These are phyloP conservation scores for Aspergillus diversus DNA, from an alignment of 495 filamentous ascomycete species.

Conservation along the genomic window DNA sequence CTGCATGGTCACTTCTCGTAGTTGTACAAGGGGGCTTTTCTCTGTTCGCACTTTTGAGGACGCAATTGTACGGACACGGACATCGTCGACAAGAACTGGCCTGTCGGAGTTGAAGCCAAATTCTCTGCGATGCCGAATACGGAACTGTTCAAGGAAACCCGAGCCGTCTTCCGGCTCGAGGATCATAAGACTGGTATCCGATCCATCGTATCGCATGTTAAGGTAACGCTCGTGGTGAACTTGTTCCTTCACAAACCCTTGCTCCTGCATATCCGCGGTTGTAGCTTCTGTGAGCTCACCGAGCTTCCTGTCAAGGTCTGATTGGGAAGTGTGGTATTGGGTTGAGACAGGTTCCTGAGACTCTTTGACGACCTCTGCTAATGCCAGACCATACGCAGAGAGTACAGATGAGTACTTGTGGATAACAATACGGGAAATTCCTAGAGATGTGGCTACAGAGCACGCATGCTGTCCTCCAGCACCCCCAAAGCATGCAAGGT, in stretches of 20 bases:
- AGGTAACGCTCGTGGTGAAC: conserved; percentile 54
- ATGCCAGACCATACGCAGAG: conserved; percentile 56
- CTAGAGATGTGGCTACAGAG: conserved; percentile 52
- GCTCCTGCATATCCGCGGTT: conserved; percentile 41
- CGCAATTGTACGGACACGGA: conserved; percentile 53
- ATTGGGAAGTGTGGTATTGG: conserved; percentile 38
- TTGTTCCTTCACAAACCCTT: conserved; percentile 45
- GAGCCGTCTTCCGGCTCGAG: conserved; percentile 42
- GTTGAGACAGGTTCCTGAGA: conserved; percentile 52
- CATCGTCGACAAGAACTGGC: conserved; percentile 55
- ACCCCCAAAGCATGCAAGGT: conserved; percentile 58
- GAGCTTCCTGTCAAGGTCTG: conserved; percentile 38
- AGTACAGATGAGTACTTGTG: conserved; percentile 57
- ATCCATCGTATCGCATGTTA: conserved; percentile 58
- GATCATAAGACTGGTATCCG: conserved; percentile 58
- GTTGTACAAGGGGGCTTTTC: conserved; percentile 44
- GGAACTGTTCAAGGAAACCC: conserved; percentile 49
- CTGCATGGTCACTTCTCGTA: conserved; percentile 37
- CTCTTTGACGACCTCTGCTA: conserved; percentile 58
- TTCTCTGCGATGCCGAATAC: conserved; percentile 51
- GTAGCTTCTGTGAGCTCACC: conserved; percentile 35
- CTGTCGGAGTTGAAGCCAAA: conserved; percentile 57
- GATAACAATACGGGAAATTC: conserved; percentile 57
- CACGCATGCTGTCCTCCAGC: conserved; percentile 60
- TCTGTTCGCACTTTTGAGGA: conserved; percentile 46